A percentile compares a stretch with the other conserved stretches of the same genome.
These are phyloP conservation scores for Cordyceps farinosa DNA, from an alignment of 2,329 filamentous ascomycete genomes.

Conservation along the genomic window DNA sequence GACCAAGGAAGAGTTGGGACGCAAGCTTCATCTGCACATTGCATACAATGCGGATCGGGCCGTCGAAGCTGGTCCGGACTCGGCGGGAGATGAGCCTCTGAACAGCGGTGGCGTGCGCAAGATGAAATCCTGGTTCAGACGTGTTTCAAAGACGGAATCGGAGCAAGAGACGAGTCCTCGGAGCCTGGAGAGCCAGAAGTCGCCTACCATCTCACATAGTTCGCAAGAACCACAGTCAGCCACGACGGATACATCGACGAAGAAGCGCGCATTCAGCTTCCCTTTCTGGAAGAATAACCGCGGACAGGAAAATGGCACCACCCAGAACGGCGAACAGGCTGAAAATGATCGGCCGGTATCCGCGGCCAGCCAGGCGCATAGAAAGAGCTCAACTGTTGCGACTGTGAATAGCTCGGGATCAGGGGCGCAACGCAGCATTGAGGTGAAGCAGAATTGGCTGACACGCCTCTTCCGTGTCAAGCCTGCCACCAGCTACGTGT, in stretches of 20 bases:
- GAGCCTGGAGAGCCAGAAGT: conserved; percentile 18
- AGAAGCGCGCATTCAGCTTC: conserved; percentile 52
- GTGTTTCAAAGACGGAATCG: conserved; percentile 37
- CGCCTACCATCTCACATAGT: conserved; percentile 23
- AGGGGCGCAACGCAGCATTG: conserved; percentile 51
- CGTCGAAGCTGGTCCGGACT: conserved; percentile 22
- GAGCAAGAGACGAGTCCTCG: conserved; percentile 8
- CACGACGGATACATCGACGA: conserved; percentile 31
- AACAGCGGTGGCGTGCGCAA: conserved; percentile 36
- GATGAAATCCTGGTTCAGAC: conserved; percentile 51
- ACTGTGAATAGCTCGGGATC: conserved; percentile 35
- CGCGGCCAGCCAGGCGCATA: not conserved
- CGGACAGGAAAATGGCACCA: conserved; percentile 31
- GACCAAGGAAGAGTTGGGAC: conserved; percentile 24
- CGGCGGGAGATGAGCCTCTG: conserved; percentile 21
- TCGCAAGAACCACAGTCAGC: conserved; percentile 26
- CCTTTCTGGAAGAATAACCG: conserved; percentile 54
- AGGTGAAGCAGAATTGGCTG: conserved; percentile 79
- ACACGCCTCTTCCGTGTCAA: conserved; percentile 86
- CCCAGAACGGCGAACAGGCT: not conserved
- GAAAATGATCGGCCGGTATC: not conserved
- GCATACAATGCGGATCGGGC: conserved; percentile 20
- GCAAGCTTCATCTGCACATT: conserved; percentile 22
- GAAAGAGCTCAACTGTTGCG: conserved; percentile 25
- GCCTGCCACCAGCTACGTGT: conserved; percentile 71